Percentiles rank a stretch among this genome's conserved stretches.
Evolutionary conservation across 2,329 filamentous ascomycete genomes (phyloP).

Genomic region (Hymenoscyphus infarciens): DNA sequence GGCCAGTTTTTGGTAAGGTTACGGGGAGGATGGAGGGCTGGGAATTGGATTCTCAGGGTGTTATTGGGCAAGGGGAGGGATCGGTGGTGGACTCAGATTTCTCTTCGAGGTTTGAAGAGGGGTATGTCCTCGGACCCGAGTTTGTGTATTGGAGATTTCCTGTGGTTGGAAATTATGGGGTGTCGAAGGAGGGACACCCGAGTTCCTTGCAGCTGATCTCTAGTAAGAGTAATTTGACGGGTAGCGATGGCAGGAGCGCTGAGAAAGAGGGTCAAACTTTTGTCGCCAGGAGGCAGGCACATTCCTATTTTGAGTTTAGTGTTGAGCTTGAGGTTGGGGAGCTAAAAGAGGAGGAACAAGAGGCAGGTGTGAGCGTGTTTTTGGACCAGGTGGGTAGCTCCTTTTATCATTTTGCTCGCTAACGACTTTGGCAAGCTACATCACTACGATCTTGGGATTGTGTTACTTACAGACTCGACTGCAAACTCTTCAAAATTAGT

Average conservation of each 20-base stretch:
- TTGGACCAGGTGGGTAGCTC: conserved; percentile 37
- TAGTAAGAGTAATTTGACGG: conserved; percentile 51
- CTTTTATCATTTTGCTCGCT: not conserved
- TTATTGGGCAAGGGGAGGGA: conserved; percentile 39
- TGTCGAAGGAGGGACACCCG: conserved; percentile 42
- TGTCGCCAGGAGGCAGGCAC: conserved; percentile 51
- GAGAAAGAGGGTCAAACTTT: conserved; percentile 47
- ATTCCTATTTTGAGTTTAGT: conserved; percentile 51
- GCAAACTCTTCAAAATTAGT: conserved; percentile 8
- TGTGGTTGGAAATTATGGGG: conserved; percentile 40
- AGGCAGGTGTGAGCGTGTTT: conserved; percentile 52
- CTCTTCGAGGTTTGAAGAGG: conserved; percentile 42
- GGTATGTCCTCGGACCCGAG: conserved; percentile 46
- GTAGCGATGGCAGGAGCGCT: conserved; percentile 46
- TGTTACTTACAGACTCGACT: conserved; percentile 6
- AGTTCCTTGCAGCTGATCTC: conserved; percentile 46
- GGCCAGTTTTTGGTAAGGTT: conserved; percentile 45
- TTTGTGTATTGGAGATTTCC: conserved; percentile 54
- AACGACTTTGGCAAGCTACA: conserved; percentile 36
- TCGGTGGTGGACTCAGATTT: conserved; percentile 44
- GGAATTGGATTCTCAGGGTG: conserved; percentile 21
- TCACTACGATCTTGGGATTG: conserved; percentile 40
- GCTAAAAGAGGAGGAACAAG: conserved; percentile 40
- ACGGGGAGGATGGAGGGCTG: conserved; percentile 43
- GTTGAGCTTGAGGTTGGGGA: conserved; percentile 40